Base-by-base conservation (phyloP, 257 asterid species). In the Apocynum venetum region DNA sequence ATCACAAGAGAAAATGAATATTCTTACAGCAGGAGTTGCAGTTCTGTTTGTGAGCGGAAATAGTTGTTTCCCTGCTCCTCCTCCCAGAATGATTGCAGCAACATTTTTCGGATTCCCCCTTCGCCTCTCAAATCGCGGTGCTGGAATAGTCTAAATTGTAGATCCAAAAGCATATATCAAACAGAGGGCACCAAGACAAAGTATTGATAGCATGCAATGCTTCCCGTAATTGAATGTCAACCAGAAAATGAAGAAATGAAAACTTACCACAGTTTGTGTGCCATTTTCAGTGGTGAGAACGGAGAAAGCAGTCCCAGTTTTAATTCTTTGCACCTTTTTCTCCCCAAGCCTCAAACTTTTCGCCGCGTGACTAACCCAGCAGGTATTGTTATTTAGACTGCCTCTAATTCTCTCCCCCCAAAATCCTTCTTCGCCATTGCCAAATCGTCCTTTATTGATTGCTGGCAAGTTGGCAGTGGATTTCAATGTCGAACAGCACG, bases 11-110 rank as follows among this genome's bases (percentile, higher is more conserved):
- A 79, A 63, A 71, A 38, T 46, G 63, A 60, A 69, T 46, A 36
- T 81, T 78, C 96, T 90, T 89, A 96, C 99, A 79, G 99, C 99
- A 76, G 98, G 99, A 47, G 96, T 93, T 59, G 99, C 98, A 71
- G 95, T 71, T 89, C 92, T 89, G 77, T 89, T 88, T 9, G 99
- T 96, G 65, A 96, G 97, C 3, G 99, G 99, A 83, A 96, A 93
- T 8, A 96, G 90, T n/a, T 92, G 94, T 1, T 88, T 59, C 44
- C 99, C 98, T 0, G 97, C 84, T 4, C 99, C 99, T 66, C 99
- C 99, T 81, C 99, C 99, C 44, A 96, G 90, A 61, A 96, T 93
- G 77, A 96, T 90, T 17, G 98, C 96, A 60, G 96, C 98, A 84
- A 96, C 98, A 82, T 91, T 92, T 63, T 93, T 91, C 0, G 98